phyloP scores from a whole-genome alignment of 257 asterid species.

The Mitragyna speciosa region DNA sequence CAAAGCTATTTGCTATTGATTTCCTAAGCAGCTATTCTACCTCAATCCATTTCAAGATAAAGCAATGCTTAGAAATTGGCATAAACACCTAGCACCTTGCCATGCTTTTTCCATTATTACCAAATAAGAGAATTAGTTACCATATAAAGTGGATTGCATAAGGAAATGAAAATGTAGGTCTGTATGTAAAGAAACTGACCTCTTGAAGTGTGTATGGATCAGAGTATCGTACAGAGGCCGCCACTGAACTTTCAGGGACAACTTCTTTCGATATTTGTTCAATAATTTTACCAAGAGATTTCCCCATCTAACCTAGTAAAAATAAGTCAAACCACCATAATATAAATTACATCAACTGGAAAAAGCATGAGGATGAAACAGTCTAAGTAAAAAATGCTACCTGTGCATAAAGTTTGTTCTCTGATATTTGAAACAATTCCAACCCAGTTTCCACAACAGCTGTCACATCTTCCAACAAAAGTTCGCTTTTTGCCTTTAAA shows the following conservation, averaged over 20 bases:
- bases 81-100: background rate
- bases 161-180: slow-evolving; percentile 10
- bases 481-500: slow-evolving; percentile 84
- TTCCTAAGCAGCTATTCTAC: background rate
- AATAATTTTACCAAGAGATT: slow-evolving; percentile 69
- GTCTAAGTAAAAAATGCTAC: slow-evolving; percentile 37
- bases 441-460: slow-evolving; percentile 65
- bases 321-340: slow-evolving; percentile 29
- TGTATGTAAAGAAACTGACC: slow-evolving; percentile 44
- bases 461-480: slow-evolving; percentile 72
- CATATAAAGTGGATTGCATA: background rate
- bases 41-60: background rate
- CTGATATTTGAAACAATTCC: slow-evolving; percentile 65
- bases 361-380: slow-evolving; percentile 17
- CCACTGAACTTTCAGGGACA: slow-evolving; percentile 81
- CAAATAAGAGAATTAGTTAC: background rate
- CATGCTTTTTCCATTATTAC: background rate
- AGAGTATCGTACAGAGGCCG: slow-evolving; percentile 79
- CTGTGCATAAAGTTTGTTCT: slow-evolving; percentile 80
- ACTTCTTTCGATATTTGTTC: slow-evolving; percentile 78
- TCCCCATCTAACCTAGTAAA: slow-evolving; percentile 95
- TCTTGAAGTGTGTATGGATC: slow-evolving; percentile 79
- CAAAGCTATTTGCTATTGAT: background rate
- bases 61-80: background rate
- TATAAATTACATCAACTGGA: slow-evolving; percentile 21